Base-by-base conservation (phyloP, 129 eudicot species). In the Scalesia atractyloides region DNA sequence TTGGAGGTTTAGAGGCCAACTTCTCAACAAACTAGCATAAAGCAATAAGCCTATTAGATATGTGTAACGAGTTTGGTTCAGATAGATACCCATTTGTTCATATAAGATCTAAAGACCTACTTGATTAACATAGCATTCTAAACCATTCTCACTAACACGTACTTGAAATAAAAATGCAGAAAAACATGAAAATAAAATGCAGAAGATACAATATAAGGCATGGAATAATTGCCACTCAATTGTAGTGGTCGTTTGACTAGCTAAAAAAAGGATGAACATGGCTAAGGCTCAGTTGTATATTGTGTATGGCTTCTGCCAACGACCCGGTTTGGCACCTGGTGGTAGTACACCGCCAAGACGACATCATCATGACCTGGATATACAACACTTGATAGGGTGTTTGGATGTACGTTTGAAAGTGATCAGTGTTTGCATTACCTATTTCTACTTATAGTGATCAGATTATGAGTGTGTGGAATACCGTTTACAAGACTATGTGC, bases 101-200 rank as follows among this genome's bases (percentile, higher is more conserved):
- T 5, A 41, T 53, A 73, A 65, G 1, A 64, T 34, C 43, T 9
- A 19, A 64, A 58, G 34, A 48, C 68, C 66, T 89, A 79, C 84
- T 78, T 84, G 89, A 78, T 90, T 90, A 36, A 86, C 99, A 80
- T 57, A 94, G 71, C 80, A 81, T 66, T 94, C 99, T 69, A 94
- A 71, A 41, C 93, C 84, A 81, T 72, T 88, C 54, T 91, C 99
- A 39, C 26, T 24, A 24, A 24, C 26, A 24, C 26, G 2, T 24
- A 24, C 26, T 24, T 24, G 26, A 24, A 2, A 24, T 24, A 24
- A 2, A 24, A 24, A 24, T 24, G 26, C 26, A 24, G 26, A 24
- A 24, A 24, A 24, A 24, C 26, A 24, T 24, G 26, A 24, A 24
- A 24, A 24, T 24, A 24, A 24, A 24, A 24, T 24, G 2, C 26